These are phyloP conservation scores for Umbelopsis isabellina DNA, from an alignment of 192 early-diverging fungal genomes.

Conservation along the genomic window DNA sequence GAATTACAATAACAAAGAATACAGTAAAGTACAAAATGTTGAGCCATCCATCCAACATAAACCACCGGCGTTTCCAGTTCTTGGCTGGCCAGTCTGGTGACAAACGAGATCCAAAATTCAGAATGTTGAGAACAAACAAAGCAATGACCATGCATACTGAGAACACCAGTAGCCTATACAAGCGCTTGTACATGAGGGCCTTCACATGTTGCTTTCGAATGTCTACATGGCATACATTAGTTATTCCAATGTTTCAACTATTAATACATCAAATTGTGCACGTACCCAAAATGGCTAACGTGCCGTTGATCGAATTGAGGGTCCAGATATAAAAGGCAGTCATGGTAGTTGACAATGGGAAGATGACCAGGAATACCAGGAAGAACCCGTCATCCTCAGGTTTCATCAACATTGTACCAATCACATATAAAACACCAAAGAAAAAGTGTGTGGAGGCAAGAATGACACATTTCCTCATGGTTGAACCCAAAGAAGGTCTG, in stretches of 20 bases:
- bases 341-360: constrained; percentile 91
- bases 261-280: not conserved
- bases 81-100: constrained; percentile 66
- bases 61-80: constrained; percentile 88
- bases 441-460: constrained; percentile 84
- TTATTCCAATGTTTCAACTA: not conserved
- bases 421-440: constrained; percentile 85
- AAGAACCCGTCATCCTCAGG: constrained; percentile 65
- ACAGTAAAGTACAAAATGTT: constrained; percentile 87
- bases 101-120: constrained; percentile 71
- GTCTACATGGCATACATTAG: constrained; percentile 37
- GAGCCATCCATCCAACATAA: constrained; percentile 90
- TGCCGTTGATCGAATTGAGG: constrained; percentile 76
- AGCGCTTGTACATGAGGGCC: constrained; percentile 84
- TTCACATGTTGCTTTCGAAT: constrained; percentile 87
- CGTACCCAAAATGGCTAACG: constrained; percentile 67
- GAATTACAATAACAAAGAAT: constrained; percentile 75
- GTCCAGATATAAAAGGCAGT: constrained; percentile 95
- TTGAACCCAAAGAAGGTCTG: constrained; percentile 85
- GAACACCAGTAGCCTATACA: constrained; percentile 80
- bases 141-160: constrained; percentile 71
- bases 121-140: constrained; percentile 85
- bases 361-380: constrained; percentile 76
- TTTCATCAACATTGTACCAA: constrained; percentile 74
- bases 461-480: constrained; percentile 85